Conservation (phyloP, 805 yeast species). For the Candida odintsovae region DNA sequence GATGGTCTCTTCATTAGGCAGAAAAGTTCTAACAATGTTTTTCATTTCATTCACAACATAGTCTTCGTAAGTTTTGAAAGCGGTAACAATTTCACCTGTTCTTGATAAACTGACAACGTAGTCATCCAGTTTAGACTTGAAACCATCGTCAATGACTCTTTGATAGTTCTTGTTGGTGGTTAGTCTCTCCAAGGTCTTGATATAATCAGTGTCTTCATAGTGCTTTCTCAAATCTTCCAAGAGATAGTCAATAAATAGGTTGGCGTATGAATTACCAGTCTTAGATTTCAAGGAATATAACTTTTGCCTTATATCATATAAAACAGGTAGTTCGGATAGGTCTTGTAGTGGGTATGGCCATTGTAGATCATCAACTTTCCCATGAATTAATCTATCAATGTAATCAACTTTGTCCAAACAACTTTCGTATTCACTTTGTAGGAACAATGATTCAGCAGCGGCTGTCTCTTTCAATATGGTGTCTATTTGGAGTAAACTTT, state of each 20-base stretch:
- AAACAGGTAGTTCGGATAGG: conserved; percentile 26
- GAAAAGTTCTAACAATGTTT: conserved; percentile 54
- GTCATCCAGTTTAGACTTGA: conserved; percentile 38
- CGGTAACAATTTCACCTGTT: conserved; percentile 54
- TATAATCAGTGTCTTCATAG: conserved; percentile 40
- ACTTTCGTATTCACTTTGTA: conserved; percentile 39
- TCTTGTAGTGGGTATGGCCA: conserved; percentile 37
- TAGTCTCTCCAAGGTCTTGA: conserved; percentile 46
- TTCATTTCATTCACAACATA: conserved; percentile 66
- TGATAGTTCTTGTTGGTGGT: conserved; percentile 27
- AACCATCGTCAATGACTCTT: conserved; percentile 31
- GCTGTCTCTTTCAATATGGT: conserved; percentile 40
- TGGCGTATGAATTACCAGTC: conserved; percentile 64
- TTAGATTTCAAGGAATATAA: conserved; percentile 51
- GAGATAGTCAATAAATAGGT: conserved; percentile 48
- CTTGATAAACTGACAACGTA: conserved; percentile 52
- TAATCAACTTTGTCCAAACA: conserved; percentile 56
- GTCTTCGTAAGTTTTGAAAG: conserved; percentile 63
- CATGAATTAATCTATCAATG: conserved; percentile 53
- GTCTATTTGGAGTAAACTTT: conserved; percentile 46
- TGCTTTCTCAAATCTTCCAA: conserved; percentile 58
- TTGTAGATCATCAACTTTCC: conserved; percentile 33
- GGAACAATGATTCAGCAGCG: conserved; percentile 41
- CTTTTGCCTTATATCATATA: conserved; percentile 39
- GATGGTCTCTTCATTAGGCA: conserved; percentile 46